Conservation (phyloP, 148 eudicot species). For the Arctostaphylos glauca region DNA sequence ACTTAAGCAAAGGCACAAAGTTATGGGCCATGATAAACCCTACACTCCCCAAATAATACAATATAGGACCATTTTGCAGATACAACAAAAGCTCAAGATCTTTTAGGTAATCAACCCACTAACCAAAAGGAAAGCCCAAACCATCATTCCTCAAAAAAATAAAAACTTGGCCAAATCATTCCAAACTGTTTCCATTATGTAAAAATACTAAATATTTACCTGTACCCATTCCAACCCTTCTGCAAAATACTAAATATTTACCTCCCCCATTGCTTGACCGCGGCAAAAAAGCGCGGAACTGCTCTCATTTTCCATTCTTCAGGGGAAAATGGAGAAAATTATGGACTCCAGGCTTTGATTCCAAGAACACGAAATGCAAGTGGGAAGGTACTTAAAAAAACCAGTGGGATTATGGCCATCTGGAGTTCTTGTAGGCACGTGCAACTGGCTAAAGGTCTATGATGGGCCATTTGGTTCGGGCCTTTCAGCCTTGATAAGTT, state of each 20-base stretch:
- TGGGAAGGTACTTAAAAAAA: background rate
- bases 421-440: slow-evolving; percentile 31
- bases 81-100: background rate
- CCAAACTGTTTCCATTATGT: background rate
- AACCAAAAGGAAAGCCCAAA: background rate
- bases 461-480: slow-evolving; percentile 41
- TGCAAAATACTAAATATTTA: background rate
- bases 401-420: background rate
- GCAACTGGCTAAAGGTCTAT: slow-evolving; percentile 10
- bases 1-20: background rate
- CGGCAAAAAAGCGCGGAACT: background rate
- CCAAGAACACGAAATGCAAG: slow-evolving; percentile 15
- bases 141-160: background rate
- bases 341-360: slow-evolving; percentile 16
- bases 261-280: background rate
- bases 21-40: background rate
- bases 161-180: background rate
- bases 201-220: background rate
- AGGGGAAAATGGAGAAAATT: background rate
- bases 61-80: background rate
- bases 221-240: background rate
- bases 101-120: background rate
- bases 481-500: slow-evolving; percentile 24
- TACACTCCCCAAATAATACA: background rate
- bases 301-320: background rate